Base-by-base conservation (phyloP, 805 yeast species). In the Candida ortonii region DNA sequence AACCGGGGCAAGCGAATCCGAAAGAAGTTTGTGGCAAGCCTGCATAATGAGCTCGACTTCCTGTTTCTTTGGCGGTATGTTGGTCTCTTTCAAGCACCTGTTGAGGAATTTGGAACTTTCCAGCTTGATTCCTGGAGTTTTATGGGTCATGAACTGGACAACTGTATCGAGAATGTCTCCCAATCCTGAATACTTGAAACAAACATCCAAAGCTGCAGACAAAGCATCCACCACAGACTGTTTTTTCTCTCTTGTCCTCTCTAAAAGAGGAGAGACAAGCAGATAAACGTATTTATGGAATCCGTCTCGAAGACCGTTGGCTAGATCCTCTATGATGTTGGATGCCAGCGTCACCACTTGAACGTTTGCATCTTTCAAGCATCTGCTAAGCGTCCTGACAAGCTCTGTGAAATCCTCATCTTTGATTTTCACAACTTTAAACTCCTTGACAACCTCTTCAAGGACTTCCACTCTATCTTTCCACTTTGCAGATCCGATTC, bases 171-270 rank as follows among this genome's bases (percentile, higher is more conserved):
- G 57, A 15, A 84, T 61, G 22, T 76, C 83, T 23, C 67, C 50
- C 15, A 75, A 63, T 0, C 76, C 68, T 8, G 80, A 65, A 40
- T 63, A 62, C 21, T 50, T 51, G 45, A 79, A 83, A 3, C 84
- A 68, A 0, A 83, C 73, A 55, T 80, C 84, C 33, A 89, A 64
- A 0, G 90, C 80, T 16, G 57, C 61, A 13, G 68, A 65, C n/a
- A 90, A 64, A 0, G 93, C 82, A 16, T 80, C 88, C 2, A 83
- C 65, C 0, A 87, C 93, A 3, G 80, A 65, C 16, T 74, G 80
- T 52, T 90, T 90, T 65, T 84, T 88, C 56, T 93, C 98, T 53
- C 87, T 89, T 10, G 85, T 75, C 48, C 97, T 71, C 46, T 87
- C 96, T 26, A 93, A 59, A 38, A 84, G 58, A 0, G 93, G 80